phyloP scores from a whole-genome alignment of 352 stramenopile genomes.

The Globisporangium megalacanthum region DNA sequence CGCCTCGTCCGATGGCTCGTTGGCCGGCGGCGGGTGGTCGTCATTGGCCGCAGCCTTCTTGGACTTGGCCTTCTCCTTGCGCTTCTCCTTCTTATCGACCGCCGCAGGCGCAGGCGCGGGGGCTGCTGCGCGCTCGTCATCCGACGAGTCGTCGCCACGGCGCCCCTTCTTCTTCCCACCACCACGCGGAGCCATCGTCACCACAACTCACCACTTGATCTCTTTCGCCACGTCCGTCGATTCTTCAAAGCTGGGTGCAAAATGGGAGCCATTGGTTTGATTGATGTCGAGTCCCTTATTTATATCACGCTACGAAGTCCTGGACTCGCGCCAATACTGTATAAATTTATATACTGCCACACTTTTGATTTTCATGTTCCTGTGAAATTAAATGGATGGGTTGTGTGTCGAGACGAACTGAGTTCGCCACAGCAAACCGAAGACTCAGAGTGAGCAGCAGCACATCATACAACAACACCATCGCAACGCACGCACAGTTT shows the following conservation, averaged over 20 bases:
- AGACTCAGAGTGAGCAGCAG: background rate
- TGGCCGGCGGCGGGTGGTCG: slow-evolving; percentile 29
- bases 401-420: slow-evolving; percentile 5
- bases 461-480: background rate
- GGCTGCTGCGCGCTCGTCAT: slow-evolving; percentile 43
- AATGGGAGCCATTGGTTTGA: slow-evolving; percentile 4
- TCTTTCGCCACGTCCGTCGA: background rate
- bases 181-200: slow-evolving; percentile 40
- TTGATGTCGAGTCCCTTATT: slow-evolving; percentile 26
- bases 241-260: background rate
- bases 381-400: background rate
- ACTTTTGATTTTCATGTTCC: background rate
- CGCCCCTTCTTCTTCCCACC: slow-evolving; percentile 74
- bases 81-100: slow-evolving; percentile 68
- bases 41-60: slow-evolving; percentile 55
- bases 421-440: background rate
- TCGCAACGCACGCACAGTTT: slow-evolving; percentile 43
- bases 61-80: slow-evolving; percentile 70
- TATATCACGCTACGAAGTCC: no score
- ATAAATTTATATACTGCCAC: background rate
- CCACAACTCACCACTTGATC: background rate
- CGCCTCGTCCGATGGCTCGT: slow-evolving; percentile 23
- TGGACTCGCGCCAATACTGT: no score
- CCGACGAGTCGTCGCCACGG: slow-evolving; percentile 60
- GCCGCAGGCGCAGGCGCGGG: slow-evolving; percentile 10